Base-by-base conservation (phyloP, 768 basidiomycete species). In the Mycena rosella region DNA sequence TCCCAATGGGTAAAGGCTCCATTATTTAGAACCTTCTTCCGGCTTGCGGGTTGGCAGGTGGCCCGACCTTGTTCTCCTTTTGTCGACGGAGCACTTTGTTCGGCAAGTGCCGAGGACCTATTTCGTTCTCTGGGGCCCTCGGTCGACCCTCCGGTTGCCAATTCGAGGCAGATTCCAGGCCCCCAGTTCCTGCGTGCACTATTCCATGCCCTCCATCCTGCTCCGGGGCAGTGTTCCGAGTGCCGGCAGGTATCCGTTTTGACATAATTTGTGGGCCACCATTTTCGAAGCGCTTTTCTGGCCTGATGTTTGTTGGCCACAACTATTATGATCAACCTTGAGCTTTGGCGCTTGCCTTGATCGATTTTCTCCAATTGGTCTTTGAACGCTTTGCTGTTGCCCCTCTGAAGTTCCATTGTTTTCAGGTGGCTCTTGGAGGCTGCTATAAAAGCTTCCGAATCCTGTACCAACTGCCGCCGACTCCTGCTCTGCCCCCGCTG, bases 271-370 rank as follows among this genome's bases (percentile, higher is more conserved):
- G 61, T 59, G 49, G 60, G 56, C 59, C 61, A 51, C 67, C n/a
- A 58, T 57, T 63, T 67, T 68, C 67, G 67, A 68, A 68, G 67
- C 67, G 32, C 38, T 60, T 67, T 60, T 45, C 51, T 59, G 59
- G 65, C 60, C n/a, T 68, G 52, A 63, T 63, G 67, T 63, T 68
- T 68, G 67, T 68, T 68, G 67, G 40, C 56, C 56, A 59, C 20
- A 36, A 52, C 67, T 49, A 51, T 63, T 68, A 68, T 68, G 67
- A 63, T 68, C 61, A 57, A 51, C 47, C 44, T 48, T 54, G 29
- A 27, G 67, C 67, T 47, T 63, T 68, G 61, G 56, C 57, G 61
- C 40, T 51, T 65, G 51, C 17, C 48, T n/a, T 65, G 64, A 58
- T 55, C 53, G 32, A 38, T 62, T 32, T 57, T 47, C 66, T 36